Percentiles rank a stretch among this genome's conserved stretches.
Conservation (phyloP, 2,329 filamentous ascomycete genomes). For the Aspergillus novofumigatus region DNA sequence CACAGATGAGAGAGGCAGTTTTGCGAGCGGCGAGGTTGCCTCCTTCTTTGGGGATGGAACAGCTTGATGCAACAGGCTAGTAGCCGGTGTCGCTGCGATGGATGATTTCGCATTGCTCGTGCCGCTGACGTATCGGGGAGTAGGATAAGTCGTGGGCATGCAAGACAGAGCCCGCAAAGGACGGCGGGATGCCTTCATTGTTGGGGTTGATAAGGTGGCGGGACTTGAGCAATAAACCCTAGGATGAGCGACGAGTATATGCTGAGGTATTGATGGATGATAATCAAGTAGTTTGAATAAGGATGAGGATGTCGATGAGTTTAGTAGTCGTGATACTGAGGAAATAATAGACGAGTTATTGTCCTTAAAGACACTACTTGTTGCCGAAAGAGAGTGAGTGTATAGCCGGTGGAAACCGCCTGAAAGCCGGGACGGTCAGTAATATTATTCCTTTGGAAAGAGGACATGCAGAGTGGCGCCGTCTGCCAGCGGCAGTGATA, state of each 20-base stretch:
- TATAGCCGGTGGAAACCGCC: slow-evolving; percentile 24
- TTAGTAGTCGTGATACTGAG: background rate
- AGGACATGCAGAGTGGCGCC: background rate
- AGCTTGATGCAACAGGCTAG: slow-evolving; percentile 19
- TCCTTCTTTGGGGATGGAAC: slow-evolving; percentile 21
- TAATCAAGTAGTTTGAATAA: background rate
- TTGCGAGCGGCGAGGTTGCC: slow-evolving; percentile 28
- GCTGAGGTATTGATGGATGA: background rate
- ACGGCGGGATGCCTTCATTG: slow-evolving; percentile 28
- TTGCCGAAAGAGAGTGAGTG: background rate
- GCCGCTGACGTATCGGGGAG: slow-evolving; percentile 26
- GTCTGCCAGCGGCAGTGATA: too few relatives aligned
- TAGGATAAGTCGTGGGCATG: slow-evolving; percentile 8
- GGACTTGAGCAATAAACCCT: background rate
- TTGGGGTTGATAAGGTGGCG: slow-evolving; percentile 1
- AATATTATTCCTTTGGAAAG: background rate
- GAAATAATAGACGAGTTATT: background rate
- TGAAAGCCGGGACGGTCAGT: slow-evolving; percentile 19
- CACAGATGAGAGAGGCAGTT: slow-evolving; percentile 36
- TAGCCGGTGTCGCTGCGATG: slow-evolving; percentile 18
- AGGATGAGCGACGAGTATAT: background rate
- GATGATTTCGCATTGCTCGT: slow-evolving; percentile 32
- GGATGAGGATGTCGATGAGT: background rate
- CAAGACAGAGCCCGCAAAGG: slow-evolving; percentile 20
- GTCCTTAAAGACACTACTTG: background rate